These are phyloP conservation scores for Penicillium paradoxum DNA, from an alignment of 495 filamentous ascomycete genomes.

Conservation along the genomic window DNA sequence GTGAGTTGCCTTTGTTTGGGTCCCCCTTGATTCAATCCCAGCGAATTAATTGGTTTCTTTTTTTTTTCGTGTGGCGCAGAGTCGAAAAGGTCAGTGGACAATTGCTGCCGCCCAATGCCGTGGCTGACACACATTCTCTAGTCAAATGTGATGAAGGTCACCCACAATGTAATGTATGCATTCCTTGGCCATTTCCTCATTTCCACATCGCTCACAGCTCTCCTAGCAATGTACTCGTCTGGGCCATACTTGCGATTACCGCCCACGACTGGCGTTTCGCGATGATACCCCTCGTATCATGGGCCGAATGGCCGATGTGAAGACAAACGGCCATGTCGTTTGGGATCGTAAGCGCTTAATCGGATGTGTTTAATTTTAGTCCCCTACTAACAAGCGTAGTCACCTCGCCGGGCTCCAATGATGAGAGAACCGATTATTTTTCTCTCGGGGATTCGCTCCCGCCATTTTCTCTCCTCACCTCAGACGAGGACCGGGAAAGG, in stretches of 20 bases:
- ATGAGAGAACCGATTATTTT: slow-evolving; percentile 25
- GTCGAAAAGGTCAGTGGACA: slow-evolving; percentile 45
- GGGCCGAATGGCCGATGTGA: slow-evolving; percentile 52
- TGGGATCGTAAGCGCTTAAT: slow-evolving; percentile 48
- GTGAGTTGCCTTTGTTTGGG: slow-evolving; percentile 28
- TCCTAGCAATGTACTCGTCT: slow-evolving; percentile 52
- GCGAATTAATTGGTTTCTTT: slow-evolving; percentile 14
- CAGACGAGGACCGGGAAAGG: slow-evolving; percentile 56
- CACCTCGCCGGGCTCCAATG: slow-evolving; percentile 21
- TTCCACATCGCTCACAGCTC: slow-evolving; percentile 3
- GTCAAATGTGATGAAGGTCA: slow-evolving; percentile 52
- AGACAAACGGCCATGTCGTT: slow-evolving; percentile 42
- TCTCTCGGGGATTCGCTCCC: slow-evolving; percentile 42
- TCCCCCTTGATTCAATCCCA: neutral
- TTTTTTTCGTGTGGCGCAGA: slow-evolving; percentile 25
- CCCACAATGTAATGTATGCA: slow-evolving; percentile 48
- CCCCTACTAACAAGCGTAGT: slow-evolving; percentile 18
- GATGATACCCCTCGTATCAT: slow-evolving; percentile 53
- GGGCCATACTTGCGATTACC: slow-evolving; percentile 54
- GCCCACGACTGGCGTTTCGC: slow-evolving; percentile 49
- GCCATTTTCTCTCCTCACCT: slow-evolving; percentile 49
- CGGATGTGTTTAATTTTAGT: neutral
- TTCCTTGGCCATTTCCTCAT: slow-evolving; percentile 1
- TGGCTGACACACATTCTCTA: slow-evolving; percentile 20
- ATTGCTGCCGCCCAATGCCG: neutral